phyloP scores from a whole-genome alignment of 2,329 filamentous ascomycete genomes.

The Zymoseptoria ardabiliae region DNA sequence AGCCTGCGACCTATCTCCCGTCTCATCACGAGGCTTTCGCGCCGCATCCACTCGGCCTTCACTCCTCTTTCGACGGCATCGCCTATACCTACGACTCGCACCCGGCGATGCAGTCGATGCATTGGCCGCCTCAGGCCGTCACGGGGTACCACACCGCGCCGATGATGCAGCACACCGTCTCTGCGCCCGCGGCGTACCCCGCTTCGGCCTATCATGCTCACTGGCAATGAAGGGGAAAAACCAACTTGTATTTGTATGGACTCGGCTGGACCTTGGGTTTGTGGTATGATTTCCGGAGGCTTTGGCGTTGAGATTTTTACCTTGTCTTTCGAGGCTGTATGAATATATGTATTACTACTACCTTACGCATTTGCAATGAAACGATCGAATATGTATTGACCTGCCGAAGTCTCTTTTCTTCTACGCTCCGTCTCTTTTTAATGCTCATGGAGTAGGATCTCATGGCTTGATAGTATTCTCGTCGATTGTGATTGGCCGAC shows the following conservation, averaged over 20 bases:
- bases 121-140: not conserved
- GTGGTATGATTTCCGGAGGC: not conserved
- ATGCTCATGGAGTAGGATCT: not conserved
- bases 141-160: conserved; percentile 3
- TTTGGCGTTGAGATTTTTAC: too few relatives aligned
- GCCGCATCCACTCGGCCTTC: not conserved
- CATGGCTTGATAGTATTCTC: not conserved
- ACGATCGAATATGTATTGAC: too few relatives aligned
- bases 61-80: not conserved
- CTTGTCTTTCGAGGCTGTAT: not conserved
- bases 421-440: too few relatives aligned
- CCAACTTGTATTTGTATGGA: not conserved
- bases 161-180: conserved; percentile 17
- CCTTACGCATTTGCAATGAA: too few relatives aligned
- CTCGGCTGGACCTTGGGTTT: not conserved
- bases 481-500: not conserved
- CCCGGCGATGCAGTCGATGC: not conserved
- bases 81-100: not conserved
- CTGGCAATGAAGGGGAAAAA: not conserved
- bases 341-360: not conserved
- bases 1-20: not conserved
- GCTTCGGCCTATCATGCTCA: conserved; percentile 1
- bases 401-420: too few relatives aligned
- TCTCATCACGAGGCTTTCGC: not conserved
- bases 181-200: conserved; percentile 11